phyloP scores from a whole-genome alignment of 352 stramenopile genomes.

The Phytophthora pinifolia region DNA sequence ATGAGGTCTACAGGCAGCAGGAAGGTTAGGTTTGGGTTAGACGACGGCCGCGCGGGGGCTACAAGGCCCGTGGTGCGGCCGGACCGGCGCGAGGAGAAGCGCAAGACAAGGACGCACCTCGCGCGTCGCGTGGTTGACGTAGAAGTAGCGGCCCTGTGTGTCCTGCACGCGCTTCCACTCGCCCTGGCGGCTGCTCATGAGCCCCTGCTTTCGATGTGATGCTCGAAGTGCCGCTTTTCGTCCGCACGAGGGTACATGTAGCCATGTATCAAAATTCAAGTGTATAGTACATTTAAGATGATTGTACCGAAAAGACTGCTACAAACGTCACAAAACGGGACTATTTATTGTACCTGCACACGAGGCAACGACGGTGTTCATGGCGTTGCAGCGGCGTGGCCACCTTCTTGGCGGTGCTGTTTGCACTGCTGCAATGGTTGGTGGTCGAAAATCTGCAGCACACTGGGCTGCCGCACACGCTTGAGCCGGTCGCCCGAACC shows the following conservation, averaged over 20 bases:
- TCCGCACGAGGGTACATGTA: constrained; percentile 12
- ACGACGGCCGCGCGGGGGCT: neutral
- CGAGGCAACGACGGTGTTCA: too few relatives aligned
- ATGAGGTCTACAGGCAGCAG: constrained; percentile 58
- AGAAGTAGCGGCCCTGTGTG: constrained; percentile 83
- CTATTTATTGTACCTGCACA: too few relatives aligned
- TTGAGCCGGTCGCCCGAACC: constrained; percentile 30
- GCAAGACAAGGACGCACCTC: constrained; percentile 46
- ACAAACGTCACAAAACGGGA: neutral
- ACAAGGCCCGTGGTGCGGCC: constrained; percentile 2
- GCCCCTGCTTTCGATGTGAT: constrained; percentile 14
- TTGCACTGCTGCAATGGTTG: neutral
- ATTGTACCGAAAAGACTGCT: constrained; percentile 6
- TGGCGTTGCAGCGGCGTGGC: neutral
- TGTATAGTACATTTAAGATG: constrained; percentile 1
- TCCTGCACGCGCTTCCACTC: constrained; percentile 82
- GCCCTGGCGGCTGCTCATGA: constrained; percentile 38
- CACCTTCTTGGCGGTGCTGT: too few relatives aligned
- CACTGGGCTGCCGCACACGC: constrained; percentile 67
- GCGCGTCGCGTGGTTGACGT: constrained; percentile 80
- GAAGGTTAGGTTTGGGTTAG: constrained; percentile 4
- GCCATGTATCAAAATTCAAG: neutral
- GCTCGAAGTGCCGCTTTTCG: too few relatives aligned
- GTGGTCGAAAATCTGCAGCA: constrained; percentile 44
- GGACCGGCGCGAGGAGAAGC: neutral